Conservation (phyloP, 148 eudicot genomes). For the Fagopyrum homotropicum region DNA sequence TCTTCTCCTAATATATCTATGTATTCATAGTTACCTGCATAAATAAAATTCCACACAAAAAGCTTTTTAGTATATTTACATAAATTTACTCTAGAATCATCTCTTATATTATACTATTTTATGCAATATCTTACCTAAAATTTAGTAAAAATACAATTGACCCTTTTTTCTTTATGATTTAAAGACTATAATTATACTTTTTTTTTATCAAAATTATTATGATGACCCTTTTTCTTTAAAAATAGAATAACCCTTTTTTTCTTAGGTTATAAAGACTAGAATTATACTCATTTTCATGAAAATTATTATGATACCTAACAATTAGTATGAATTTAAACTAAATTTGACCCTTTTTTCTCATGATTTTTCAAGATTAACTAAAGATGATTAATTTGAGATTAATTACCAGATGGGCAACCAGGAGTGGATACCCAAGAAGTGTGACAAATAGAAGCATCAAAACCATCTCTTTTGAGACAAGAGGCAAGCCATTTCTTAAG, state of each 20-base stretch:
- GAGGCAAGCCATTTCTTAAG: slow-evolving; percentile 37
- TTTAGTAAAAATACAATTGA: too few relatives aligned
- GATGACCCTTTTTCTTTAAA: too few relatives aligned
- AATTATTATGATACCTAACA: too few relatives aligned
- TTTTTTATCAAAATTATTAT: too few relatives aligned
- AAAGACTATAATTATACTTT: too few relatives aligned
- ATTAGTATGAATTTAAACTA: neutral
- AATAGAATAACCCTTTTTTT: too few relatives aligned
- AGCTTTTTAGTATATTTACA: neutral
- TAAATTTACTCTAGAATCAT: too few relatives aligned
- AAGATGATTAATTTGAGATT: neutral
- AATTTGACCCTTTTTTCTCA: neutral
- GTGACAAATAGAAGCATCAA: slow-evolving; percentile 38
- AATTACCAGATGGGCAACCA: slow-evolving; percentile 37
- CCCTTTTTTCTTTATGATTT: too few relatives aligned
- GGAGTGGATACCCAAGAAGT: slow-evolving; percentile 45
- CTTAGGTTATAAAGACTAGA: too few relatives aligned
- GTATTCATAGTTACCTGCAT: slow-evolving; percentile 45
- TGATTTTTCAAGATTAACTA: neutral
- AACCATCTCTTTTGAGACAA: slow-evolving; percentile 34
- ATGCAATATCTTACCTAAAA: too few relatives aligned
- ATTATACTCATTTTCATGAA: too few relatives aligned
- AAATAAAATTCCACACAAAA: neutral
- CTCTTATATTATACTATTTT: too few relatives aligned
- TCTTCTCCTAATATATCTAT: slow-evolving; percentile 25